These are phyloP conservation scores for Mediolabrus comicus DNA, from an alignment of 108 stramenopile genomes.

Conservation along the genomic window DNA sequence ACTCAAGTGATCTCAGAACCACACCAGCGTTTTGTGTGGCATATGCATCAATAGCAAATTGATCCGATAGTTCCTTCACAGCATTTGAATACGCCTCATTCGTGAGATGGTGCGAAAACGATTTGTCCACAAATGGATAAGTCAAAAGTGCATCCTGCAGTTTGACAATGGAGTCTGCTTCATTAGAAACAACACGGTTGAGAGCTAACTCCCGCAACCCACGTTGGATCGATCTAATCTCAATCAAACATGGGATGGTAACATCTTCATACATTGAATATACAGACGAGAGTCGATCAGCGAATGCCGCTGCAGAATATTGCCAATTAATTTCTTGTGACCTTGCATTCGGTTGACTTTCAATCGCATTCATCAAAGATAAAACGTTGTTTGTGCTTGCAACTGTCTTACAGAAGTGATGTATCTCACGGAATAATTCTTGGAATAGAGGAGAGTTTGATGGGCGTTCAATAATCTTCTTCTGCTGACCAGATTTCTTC, in stretches of 20 bases:
- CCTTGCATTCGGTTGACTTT: slow-evolving; percentile 8
- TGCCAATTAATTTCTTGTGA: slow-evolving; percentile 78
- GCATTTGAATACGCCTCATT: slow-evolving; percentile 3
- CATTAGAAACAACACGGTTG: slow-evolving; percentile 6
- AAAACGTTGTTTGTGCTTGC: slow-evolving; percentile 47
- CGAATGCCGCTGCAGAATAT: slow-evolving; percentile 71
- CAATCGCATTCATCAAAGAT: slow-evolving; percentile 33
- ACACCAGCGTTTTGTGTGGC: slow-evolving; percentile 16
- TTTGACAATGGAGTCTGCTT: slow-evolving; percentile 14
- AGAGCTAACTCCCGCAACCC: slow-evolving; percentile 55
- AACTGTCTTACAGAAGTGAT: slow-evolving; percentile 62
- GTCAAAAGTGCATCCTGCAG: slow-evolving; percentile 35
- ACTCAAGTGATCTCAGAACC: slow-evolving; percentile 19
- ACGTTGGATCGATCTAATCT: slow-evolving; percentile 63
- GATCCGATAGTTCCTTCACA: slow-evolving; percentile 23
- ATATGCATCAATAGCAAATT: slow-evolving; percentile 18
- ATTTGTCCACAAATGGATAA: slow-evolving; percentile 33
- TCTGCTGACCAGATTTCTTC: slow-evolving; percentile 49
- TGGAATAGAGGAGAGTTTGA: slow-evolving; percentile 56
- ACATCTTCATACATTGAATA: slow-evolving; percentile 83
- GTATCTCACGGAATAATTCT: slow-evolving; percentile 76
- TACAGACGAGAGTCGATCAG: slow-evolving; percentile 47
- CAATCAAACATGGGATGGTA: slow-evolving; percentile 58
- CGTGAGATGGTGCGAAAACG: slow-evolving; percentile 6
- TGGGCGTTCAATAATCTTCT: slow-evolving; percentile 80